Conservation (phyloP, 2,329 filamentous ascomycete genomes). For the Ceratocystis huliohia region DNA sequence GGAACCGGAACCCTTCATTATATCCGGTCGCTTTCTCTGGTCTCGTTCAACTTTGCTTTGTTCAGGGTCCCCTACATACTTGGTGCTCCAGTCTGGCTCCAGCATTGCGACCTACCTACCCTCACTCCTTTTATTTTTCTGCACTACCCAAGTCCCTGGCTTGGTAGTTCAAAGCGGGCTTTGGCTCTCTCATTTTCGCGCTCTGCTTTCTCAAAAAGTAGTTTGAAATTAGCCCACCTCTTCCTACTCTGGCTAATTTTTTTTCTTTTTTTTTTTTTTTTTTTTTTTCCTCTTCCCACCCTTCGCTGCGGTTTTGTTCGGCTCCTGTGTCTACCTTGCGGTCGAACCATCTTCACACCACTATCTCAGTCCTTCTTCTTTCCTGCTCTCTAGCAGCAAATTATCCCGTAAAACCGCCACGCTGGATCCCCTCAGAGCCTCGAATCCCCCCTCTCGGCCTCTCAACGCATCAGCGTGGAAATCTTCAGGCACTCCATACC, state of each 20-base stretch:
- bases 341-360: constrained; percentile 13
- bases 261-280: neutral
- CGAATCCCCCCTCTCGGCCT: constrained; percentile 17
- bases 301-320: neutral
- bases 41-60: constrained; percentile 1
- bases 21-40: neutral
- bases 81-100: neutral
- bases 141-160: constrained; percentile 1
- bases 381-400: constrained; percentile 10
- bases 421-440: constrained; percentile 20
- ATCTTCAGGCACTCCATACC: constrained; percentile 17
- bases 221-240: neutral
- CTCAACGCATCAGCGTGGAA: constrained; percentile 18
- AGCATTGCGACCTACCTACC: constrained; percentile 5
- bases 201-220: neutral
- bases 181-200: neutral
- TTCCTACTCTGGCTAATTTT: neutral
- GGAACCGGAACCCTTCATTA: neutral
- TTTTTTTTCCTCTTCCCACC: neutral
- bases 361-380: neutral
- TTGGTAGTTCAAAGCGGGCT: constrained; percentile 6
- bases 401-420: constrained; percentile 14
- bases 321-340: neutral
- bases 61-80: constrained; percentile 5
- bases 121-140: constrained; percentile 1